Evolutionary conservation across 2,329 filamentous ascomycete species (phyloP).

Genomic region (Aspergillus ochraceoroseus): DNA sequence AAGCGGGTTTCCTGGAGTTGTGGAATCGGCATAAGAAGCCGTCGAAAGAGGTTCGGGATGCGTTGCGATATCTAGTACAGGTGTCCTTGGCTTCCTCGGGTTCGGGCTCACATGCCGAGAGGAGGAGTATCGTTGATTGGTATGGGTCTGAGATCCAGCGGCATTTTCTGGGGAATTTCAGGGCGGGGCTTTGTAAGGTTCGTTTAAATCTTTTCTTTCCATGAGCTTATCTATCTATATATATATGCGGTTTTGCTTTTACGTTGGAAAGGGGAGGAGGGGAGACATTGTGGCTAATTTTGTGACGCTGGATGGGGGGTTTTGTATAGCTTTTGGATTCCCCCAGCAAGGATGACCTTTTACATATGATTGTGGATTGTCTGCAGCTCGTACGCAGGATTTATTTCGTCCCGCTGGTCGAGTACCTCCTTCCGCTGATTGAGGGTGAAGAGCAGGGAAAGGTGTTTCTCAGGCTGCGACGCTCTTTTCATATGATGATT

Average conservation of each 20-base stretch:
- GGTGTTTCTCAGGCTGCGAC: constrained; percentile 37
- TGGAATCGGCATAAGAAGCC: constrained; percentile 31
- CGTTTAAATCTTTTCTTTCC: not conserved
- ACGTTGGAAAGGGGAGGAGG: not conserved
- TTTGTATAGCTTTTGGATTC: constrained; percentile 25
- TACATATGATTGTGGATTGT: constrained; percentile 34
- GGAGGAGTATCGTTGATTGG: constrained; percentile 39
- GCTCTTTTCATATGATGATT: constrained; percentile 46
- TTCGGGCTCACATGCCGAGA: constrained; percentile 16
- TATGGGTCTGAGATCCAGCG: constrained; percentile 42
- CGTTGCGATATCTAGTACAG: constrained; percentile 32
- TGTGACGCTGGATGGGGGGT: not conserved
- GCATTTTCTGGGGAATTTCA: constrained; percentile 42
- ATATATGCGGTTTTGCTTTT: too few species aligned
- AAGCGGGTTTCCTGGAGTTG: constrained; percentile 26
- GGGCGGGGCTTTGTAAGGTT: constrained; percentile 30
- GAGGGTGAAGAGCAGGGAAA: constrained; percentile 26
- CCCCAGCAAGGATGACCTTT: constrained; percentile 22
- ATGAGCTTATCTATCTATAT: too few species aligned
- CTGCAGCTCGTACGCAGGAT: constrained; percentile 36
- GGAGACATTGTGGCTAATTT: too few species aligned
- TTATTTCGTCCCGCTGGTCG: constrained; percentile 36
- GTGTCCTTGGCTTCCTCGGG: constrained; percentile 20
- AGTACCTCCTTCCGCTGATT: constrained; percentile 32
- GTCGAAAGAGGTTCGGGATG: constrained; percentile 29